phyloP scores from a whole-genome alignment of 2,329 filamentous ascomycete genomes.

The Microascus cirrosus region DNA sequence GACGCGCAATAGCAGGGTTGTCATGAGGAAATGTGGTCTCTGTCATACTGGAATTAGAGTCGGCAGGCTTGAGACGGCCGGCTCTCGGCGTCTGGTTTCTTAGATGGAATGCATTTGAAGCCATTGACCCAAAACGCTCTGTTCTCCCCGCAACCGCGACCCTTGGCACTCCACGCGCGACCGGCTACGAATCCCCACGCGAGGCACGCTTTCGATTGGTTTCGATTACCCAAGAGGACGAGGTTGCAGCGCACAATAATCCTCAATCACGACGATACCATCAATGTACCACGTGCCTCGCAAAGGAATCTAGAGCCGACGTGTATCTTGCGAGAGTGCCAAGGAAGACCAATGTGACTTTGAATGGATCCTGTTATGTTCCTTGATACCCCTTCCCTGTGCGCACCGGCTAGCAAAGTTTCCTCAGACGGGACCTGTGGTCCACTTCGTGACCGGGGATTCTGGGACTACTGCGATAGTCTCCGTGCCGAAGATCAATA shows the following conservation, averaged over 20 bases:
- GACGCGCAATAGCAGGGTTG: neutral
- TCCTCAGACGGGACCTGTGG: conserved; percentile 32
- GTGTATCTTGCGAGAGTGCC: neutral
- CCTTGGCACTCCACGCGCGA: neutral
- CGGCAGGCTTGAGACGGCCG: conserved; percentile 24
- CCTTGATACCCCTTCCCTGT: neutral
- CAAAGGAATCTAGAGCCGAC: neutral
- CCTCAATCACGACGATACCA: neutral
- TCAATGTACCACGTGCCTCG: neutral
- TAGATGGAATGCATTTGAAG: conserved; percentile 7
- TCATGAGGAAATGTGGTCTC: conserved; percentile 2
- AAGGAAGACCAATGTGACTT: neutral
- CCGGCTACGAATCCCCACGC: neutral
- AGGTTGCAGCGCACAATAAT: too few relatives aligned
- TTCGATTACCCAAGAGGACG: neutral
- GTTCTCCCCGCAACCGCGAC: neutral
- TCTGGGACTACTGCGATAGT: conserved; percentile 48
- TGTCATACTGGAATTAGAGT: conserved; percentile 29
- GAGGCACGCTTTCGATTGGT: neutral
- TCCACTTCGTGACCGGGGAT: conserved; percentile 34
- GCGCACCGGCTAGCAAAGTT: conserved; percentile 40
- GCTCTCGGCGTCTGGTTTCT: conserved; percentile 6
- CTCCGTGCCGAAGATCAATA: conserved; percentile 48
- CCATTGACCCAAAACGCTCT: neutral
- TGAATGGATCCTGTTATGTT: neutral